A percentile compares a stretch with the other conserved stretches of the same genome.
These are phyloP conservation scores for Cadophora luteo-olivacea DNA, from an alignment of 2,329 filamentous ascomycete species.

Conservation along the genomic window DNA sequence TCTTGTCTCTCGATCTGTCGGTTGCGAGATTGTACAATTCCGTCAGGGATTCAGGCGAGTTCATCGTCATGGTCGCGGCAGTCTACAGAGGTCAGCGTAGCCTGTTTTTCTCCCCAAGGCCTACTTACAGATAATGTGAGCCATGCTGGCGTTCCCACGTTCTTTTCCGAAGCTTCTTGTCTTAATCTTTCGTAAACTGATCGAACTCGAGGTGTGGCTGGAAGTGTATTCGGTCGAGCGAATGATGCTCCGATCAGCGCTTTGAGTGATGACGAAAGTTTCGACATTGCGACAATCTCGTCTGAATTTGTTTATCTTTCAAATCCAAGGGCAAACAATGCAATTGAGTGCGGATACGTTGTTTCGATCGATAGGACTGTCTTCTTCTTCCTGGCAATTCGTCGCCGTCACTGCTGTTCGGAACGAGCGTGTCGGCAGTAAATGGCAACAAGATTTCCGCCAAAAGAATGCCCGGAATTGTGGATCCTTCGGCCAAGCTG, in stretches of 20 bases:
- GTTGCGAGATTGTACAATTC: conserved; percentile 51
- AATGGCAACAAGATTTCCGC: background rate
- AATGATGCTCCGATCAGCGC: conserved; percentile 74
- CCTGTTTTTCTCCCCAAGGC: background rate
- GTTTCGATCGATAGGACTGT: background rate
- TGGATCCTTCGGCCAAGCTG: too few species aligned
- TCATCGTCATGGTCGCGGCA: conserved; percentile 84
- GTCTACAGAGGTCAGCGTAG: conserved; percentile 55
- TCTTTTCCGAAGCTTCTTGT: conserved; percentile 64
- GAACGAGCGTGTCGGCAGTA: background rate
- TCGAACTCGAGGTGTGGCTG: conserved; percentile 67
- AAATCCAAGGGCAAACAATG: too few species aligned
- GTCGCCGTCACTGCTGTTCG: background rate
- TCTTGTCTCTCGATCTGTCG: conserved; percentile 34
- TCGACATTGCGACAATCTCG: conserved; percentile 71
- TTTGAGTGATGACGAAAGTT: conserved; percentile 74
- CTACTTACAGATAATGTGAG: conserved; percentile 64
- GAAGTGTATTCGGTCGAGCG: conserved; percentile 68
- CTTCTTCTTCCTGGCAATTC: background rate
- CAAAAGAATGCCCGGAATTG: background rate
- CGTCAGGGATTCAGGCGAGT: conserved; percentile 78
- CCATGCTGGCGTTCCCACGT: conserved; percentile 70
- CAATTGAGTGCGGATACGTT: background rate
- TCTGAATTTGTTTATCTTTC: too few species aligned
- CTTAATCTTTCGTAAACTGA: conserved; percentile 70